Evolutionary conservation across 2,329 filamentous ascomycete species (phyloP).

Genomic region (Beauveria sp.): DNA sequence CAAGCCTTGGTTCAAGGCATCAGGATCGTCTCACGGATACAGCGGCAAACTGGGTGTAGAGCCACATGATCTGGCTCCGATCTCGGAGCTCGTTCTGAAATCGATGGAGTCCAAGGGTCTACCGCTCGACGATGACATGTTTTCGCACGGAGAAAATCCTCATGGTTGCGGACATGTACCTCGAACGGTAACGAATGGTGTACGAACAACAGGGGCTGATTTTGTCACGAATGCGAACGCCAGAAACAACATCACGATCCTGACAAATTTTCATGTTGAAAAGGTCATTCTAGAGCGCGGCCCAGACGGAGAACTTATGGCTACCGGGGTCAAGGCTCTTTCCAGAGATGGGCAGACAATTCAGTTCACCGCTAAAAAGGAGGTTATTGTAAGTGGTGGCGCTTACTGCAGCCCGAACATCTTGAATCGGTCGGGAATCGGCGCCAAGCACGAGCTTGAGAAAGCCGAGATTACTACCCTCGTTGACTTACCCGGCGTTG

Average conservation of each 20-base stretch:
- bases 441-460: conserved; percentile 34
- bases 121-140: conserved; percentile 51
- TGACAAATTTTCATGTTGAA: conserved; percentile 42
- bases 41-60: conserved; percentile 46
- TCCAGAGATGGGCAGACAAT: conserved; percentile 34
- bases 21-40: conserved; percentile 39
- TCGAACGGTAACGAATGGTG: conserved; percentile 43
- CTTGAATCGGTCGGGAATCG: conserved; percentile 45
- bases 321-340: conserved; percentile 34
- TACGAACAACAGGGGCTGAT: conserved; percentile 45
- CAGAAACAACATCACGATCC: conserved; percentile 37
- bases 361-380: conserved; percentile 29
- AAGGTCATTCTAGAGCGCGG: conserved; percentile 39
- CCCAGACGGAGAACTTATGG: conserved; percentile 27
- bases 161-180: conserved; percentile 49
- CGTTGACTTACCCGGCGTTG: conserved; percentile 39
- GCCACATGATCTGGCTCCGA: conserved; percentile 51
- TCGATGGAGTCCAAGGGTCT: conserved; percentile 48
- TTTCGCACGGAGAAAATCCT: conserved; percentile 39
- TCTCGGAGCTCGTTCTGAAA: conserved; percentile 45
- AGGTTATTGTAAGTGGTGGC: conserved; percentile 35
- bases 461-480: conserved; percentile 32
- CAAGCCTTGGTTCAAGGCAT: conserved; percentile 49
- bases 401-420: conserved; percentile 45
- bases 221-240: conserved; percentile 35